Evolutionary conservation across 129 eudicot genomes (phyloP).

Genomic region (Solidago caesia): DNA sequence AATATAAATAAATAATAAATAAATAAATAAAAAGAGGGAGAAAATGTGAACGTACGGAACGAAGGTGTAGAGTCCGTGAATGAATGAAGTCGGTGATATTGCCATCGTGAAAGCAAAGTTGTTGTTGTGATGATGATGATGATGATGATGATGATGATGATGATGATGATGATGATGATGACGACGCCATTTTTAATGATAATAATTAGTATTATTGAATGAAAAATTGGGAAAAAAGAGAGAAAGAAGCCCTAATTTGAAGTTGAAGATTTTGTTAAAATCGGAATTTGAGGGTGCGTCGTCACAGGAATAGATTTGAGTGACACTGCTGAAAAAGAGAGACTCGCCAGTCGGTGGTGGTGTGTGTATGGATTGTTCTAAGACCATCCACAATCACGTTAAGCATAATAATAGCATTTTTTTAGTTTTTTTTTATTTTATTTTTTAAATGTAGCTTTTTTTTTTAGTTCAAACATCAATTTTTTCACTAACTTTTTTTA

Average conservation of each 20-base stretch:
- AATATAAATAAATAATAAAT: not conserved
- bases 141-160: not conserved
- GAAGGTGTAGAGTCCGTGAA: constrained; percentile 52
- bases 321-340: too few species aligned
- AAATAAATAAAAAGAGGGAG: not conserved
- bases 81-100: constrained; percentile 68
- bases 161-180: not conserved
- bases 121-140: constrained; percentile 25
- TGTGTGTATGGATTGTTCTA: too few species aligned
- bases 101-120: constrained; percentile 67
- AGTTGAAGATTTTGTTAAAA: not conserved
- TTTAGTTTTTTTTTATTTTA: too few species aligned
- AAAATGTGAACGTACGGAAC: constrained; percentile 45
- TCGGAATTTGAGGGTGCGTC: not conserved
- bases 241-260: constrained; percentile 10
- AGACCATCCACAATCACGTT: too few species aligned
- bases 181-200: too few species aligned
- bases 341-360: constrained; percentile 33
- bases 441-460: too few species aligned
- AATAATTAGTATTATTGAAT: too few species aligned
- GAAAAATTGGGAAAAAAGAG: not conserved
- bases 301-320: not conserved
- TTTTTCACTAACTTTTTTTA: too few species aligned
- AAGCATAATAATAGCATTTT: too few species aligned
- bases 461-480: too few species aligned